phyloP scores from a whole-genome alignment of 2,329 filamentous ascomycete species.

The Neonectria punicea region DNA sequence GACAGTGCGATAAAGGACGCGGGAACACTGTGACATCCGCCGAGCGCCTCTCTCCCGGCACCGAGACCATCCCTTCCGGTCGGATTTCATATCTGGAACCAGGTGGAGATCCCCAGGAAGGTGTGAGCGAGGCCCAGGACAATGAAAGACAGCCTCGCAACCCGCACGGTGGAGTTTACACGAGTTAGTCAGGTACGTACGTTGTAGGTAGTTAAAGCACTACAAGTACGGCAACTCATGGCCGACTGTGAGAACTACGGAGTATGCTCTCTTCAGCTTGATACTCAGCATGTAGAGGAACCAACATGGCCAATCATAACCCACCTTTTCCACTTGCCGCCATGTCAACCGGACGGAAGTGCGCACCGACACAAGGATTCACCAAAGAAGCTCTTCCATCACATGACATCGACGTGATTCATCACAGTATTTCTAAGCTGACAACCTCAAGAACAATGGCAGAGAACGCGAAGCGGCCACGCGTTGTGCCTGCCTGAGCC shows the following conservation, averaged over 20 bases:
- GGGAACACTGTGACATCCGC: not conserved
- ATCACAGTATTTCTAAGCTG: not conserved
- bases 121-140: not conserved
- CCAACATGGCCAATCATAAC: not conserved
- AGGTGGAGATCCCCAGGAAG: not conserved
- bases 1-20: not conserved
- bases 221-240: not conserved
- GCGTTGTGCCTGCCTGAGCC: not conserved
- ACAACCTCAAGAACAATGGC: not conserved
- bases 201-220: not conserved
- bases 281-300: not conserved
- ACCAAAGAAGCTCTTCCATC: not conserved
- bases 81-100: not conserved
- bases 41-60: not conserved
- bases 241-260: not conserved
- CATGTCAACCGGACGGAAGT: not conserved
- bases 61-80: not conserved
- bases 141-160: not conserved
- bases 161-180: no score
- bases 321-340: not conserved
- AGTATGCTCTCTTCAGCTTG: not conserved
- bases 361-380: not conserved
- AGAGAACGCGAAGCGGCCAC: slow-evolving; percentile 3
- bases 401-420: not conserved
- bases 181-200: no score